A percentile compares a stretch with the other conserved stretches of the same genome.
Conservation (phyloP, 805 yeast species). For the Metschnikowia continentalis region DNA sequence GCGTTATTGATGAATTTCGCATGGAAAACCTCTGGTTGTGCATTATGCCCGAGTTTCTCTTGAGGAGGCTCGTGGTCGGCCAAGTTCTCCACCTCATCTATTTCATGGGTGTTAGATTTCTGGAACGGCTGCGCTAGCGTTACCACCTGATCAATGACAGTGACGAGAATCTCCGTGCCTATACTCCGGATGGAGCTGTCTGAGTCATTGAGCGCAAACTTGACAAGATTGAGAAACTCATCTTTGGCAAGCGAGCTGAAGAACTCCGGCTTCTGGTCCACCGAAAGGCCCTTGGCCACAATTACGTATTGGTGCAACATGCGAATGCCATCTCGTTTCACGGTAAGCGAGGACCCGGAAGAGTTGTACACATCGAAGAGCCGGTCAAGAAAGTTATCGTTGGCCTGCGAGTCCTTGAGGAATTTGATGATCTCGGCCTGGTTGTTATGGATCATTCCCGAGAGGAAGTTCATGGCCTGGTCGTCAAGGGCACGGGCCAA, state of each 20-base stretch:
- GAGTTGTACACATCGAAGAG: constrained; percentile 55
- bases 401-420: constrained; percentile 44
- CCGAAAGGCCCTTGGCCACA: constrained; percentile 64
- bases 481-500: constrained; percentile 82
- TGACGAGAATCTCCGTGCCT: constrained; percentile 76
- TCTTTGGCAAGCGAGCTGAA: constrained; percentile 57
- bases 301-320: constrained; percentile 76
- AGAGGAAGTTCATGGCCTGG: constrained; percentile 60
- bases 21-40: constrained; percentile 19
- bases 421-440: constrained; percentile 64
- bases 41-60: constrained; percentile 9
- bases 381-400: constrained; percentile 45
- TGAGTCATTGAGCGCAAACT: constrained; percentile 62
- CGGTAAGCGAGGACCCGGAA: constrained; percentile 10
- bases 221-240: constrained; percentile 68
- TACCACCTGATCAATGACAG: constrained; percentile 82
- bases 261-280: constrained; percentile 59
- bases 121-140: constrained; percentile 46
- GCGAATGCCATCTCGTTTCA: constrained; percentile 63
- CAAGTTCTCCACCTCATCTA: constrained; percentile 23
- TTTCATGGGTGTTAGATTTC: constrained; percentile 14
- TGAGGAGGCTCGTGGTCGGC: neutral
- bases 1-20: constrained; percentile 50
- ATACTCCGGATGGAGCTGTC: constrained; percentile 50
- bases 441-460: constrained; percentile 62